Conservation (phyloP, 129 eudicot species). For the Flaveria bidentis region DNA sequence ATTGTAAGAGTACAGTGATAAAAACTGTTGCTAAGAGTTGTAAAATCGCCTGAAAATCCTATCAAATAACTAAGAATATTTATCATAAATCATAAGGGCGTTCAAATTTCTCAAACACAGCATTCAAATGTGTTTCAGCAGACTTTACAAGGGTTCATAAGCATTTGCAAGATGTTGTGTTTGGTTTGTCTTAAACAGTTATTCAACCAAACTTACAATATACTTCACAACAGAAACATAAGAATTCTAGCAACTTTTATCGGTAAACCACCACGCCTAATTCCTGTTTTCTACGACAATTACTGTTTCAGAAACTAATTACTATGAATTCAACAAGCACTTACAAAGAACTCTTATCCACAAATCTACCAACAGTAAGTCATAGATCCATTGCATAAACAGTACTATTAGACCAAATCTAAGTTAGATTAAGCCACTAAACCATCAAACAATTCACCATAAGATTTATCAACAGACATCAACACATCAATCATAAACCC, state of each 20-base stretch:
- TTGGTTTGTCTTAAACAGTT: background rate
- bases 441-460: background rate
- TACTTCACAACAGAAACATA: background rate
- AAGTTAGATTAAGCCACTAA: background rate
- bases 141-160: too few species aligned
- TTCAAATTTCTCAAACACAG: too few species aligned
- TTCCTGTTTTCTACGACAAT: background rate
- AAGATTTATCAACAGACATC: background rate
- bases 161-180: background rate
- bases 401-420: background rate
- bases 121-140: background rate
- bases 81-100: too few species aligned
- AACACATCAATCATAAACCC: background rate
- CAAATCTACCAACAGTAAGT: slow-evolving; percentile 3
- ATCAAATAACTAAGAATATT: too few species aligned
- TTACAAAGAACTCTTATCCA: background rate
- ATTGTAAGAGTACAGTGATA: too few species aligned
- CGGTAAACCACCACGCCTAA: background rate
- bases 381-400: slow-evolving; percentile 14
- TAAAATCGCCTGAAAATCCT: too few species aligned
- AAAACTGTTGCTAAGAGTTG: too few species aligned
- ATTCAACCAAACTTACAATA: background rate
- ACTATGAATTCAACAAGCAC: background rate
- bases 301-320: background rate
- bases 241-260: background rate